Conservation (phyloP, 2,329 filamentous ascomycete genomes). For the Fusarium clavum region DNA sequence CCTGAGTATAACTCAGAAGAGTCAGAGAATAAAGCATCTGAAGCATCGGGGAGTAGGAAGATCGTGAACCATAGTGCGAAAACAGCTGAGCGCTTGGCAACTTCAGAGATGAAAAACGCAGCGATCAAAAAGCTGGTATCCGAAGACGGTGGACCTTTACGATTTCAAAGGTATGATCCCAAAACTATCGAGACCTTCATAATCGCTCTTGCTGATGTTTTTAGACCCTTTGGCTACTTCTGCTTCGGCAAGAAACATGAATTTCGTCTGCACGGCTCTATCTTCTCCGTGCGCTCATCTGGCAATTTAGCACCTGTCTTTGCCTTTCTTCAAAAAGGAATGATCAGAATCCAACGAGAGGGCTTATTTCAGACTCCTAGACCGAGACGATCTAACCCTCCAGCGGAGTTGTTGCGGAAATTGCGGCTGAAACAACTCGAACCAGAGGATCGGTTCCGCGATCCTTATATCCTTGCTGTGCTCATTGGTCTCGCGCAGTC, state of each 20-base stretch:
- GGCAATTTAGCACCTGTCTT: conserved; percentile 26
- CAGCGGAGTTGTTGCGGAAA: conserved; percentile 25
- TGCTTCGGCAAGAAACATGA: conserved; percentile 35
- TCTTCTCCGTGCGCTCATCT: conserved; percentile 29
- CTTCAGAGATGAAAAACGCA: conserved; percentile 39
- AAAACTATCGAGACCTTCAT: fast-evolving
- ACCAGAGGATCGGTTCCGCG: conserved; percentile 34
- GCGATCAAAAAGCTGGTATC: conserved; percentile 36
- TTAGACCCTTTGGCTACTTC: conserved; percentile 42
- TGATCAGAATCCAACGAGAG: conserved; percentile 38
- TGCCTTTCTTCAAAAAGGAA: conserved; percentile 41
- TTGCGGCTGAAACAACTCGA: conserved; percentile 37
- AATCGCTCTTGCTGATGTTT: not conserved
- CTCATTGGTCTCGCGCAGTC: conserved; percentile 42
- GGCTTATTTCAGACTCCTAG: conserved; percentile 30
- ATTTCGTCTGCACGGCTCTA: conserved; percentile 40
- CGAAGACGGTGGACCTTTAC: conserved; percentile 36
- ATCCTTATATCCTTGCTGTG: conserved; percentile 43
- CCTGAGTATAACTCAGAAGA: fast-evolving
- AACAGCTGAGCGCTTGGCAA: conserved; percentile 36
- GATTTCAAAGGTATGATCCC: conserved; percentile 31
- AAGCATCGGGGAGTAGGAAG: conserved; percentile 4
- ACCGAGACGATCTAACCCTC: conserved; percentile 29
- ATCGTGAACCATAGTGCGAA: conserved; percentile 20
- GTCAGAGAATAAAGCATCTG: fast-evolving